These are phyloP conservation scores for Stramenopiles sp. DNA, from an alignment of 352 stramenopile species.

Conservation along the genomic window DNA sequence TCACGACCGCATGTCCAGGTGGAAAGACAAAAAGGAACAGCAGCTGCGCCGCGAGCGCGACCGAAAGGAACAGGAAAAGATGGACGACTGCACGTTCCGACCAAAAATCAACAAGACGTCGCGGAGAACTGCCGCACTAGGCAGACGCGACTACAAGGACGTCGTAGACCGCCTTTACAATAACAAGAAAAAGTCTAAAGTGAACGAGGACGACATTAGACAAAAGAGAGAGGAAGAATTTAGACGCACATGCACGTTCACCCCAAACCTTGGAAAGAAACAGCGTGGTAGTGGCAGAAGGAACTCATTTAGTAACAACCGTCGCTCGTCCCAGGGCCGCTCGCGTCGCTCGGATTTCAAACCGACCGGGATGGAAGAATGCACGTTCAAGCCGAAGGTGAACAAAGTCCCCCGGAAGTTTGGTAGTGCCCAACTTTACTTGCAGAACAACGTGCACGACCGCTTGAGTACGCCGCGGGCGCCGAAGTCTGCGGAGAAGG, in stretches of 20 bases:
- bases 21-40: constrained; percentile 16
- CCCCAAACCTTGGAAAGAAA: not conserved
- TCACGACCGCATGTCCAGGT: not conserved
- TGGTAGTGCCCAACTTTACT: constrained; percentile 50
- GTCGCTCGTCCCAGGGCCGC: not conserved
- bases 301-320: not conserved
- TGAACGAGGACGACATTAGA: constrained; percentile 1
- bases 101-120: constrained; percentile 16
- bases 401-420: constrained; percentile 47
- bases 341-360: constrained; percentile 12
- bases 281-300: not conserved
- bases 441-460: constrained; percentile 58
- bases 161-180: constrained; percentile 10
- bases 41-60: constrained; percentile 16
- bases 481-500: not conserved
- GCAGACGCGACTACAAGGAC: constrained; percentile 6
- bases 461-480: constrained; percentile 41
- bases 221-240: constrained; percentile 12
- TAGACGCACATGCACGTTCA: not conserved
- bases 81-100: constrained; percentile 24
- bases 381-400: constrained; percentile 27
- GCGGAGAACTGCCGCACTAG: not conserved
- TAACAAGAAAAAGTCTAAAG: not conserved
- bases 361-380: constrained; percentile 14
- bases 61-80: constrained; percentile 18